phyloP scores from a whole-genome alignment of 1,284 basidiomycete species.

The Quambalaria eucalypti region DNA sequence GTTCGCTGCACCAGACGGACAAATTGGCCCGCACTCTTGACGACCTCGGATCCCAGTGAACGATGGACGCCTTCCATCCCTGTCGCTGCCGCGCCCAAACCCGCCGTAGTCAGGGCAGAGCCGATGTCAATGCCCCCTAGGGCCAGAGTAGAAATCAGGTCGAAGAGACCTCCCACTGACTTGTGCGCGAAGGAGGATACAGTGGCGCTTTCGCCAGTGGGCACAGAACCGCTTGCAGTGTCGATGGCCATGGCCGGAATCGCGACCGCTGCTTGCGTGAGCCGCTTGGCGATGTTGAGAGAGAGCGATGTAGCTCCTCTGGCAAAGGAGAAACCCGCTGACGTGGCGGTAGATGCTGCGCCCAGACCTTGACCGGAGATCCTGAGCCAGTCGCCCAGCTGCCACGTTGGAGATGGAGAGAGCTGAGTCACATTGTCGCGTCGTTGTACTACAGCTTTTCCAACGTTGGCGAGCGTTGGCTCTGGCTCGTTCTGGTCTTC shows the following conservation, averaged over 20 bases:
- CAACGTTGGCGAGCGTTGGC: background rate
- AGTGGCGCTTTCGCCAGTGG: conserved; percentile 6
- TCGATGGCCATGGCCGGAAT: conserved; percentile 27
- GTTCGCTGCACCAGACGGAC: conserved; percentile 30
- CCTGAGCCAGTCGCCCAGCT: conserved; percentile 8
- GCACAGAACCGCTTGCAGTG: conserved; percentile 21
- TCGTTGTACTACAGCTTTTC: too few relatives aligned
- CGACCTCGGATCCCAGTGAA: conserved; percentile 28
- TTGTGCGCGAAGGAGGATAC: conserved; percentile 19
- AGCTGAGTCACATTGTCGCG: background rate
- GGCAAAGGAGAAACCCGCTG: conserved; percentile 29
- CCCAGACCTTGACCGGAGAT: conserved; percentile 18
- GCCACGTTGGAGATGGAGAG: background rate
- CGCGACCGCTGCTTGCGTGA: conserved; percentile 29
- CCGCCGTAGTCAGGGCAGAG: conserved; percentile 26
- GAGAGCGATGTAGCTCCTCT: conserved; percentile 24
- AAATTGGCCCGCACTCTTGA: conserved; percentile 25
- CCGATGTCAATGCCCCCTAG: conserved; percentile 35
- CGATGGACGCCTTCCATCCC: conserved; percentile 28
- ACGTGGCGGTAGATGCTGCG: conserved; percentile 29
- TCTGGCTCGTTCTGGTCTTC: background rate
- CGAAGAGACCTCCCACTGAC: conserved; percentile 32
- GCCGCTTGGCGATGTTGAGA: conserved; percentile 28
- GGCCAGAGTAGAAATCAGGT: conserved; percentile 27
- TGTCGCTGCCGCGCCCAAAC: conserved; percentile 26